Conservation (phyloP, 2,329 filamentous ascomycete genomes). For the Alternaria consortialis region DNA sequence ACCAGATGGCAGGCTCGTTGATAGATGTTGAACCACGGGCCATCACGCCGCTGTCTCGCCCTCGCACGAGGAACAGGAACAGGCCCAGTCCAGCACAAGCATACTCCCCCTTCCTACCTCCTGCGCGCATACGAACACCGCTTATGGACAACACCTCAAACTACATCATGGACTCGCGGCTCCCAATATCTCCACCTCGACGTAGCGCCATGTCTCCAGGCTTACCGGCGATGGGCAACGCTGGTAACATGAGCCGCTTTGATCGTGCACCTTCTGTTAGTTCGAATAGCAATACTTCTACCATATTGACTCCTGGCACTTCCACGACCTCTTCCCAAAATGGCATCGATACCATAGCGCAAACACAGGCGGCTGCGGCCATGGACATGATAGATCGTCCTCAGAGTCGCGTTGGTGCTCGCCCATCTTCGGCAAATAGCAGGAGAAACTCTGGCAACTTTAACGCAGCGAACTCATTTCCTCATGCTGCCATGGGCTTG, state of each 20-base stretch:
- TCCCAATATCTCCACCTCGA: slow-evolving; percentile 43
- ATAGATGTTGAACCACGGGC: slow-evolving; percentile 50
- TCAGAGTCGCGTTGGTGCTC: slow-evolving; percentile 46
- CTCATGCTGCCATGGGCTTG: slow-evolving; percentile 43
- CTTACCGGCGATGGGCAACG: slow-evolving; percentile 23
- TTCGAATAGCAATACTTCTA: slow-evolving; percentile 42
- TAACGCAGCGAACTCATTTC: slow-evolving; percentile 42
- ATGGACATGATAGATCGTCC: slow-evolving; percentile 51
- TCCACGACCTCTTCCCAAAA: slow-evolving; percentile 39
- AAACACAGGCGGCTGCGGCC: slow-evolving; percentile 37
- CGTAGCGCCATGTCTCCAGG: slow-evolving; percentile 36
- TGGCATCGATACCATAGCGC: slow-evolving; percentile 39
- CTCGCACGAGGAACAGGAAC: slow-evolving; percentile 52
- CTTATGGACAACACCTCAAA: slow-evolving; percentile 44
- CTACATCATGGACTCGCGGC: slow-evolving; percentile 29
- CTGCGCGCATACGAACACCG: slow-evolving; percentile 46
- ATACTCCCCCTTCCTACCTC: slow-evolving; percentile 48
- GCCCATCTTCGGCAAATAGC: slow-evolving; percentile 48
- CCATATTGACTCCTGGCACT: slow-evolving; percentile 40
- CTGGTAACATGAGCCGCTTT: slow-evolving; percentile 24
- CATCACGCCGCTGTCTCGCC: slow-evolving; percentile 51
- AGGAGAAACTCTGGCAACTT: slow-evolving; percentile 47
- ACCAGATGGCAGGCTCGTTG: slow-evolving; percentile 41
- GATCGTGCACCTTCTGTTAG: slow-evolving; percentile 41
- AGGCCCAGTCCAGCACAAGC: slow-evolving; percentile 47